These are phyloP conservation scores for Cladosporium cucumerinum DNA, from an alignment of 2,329 filamentous ascomycete genomes.

Conservation along the genomic window DNA sequence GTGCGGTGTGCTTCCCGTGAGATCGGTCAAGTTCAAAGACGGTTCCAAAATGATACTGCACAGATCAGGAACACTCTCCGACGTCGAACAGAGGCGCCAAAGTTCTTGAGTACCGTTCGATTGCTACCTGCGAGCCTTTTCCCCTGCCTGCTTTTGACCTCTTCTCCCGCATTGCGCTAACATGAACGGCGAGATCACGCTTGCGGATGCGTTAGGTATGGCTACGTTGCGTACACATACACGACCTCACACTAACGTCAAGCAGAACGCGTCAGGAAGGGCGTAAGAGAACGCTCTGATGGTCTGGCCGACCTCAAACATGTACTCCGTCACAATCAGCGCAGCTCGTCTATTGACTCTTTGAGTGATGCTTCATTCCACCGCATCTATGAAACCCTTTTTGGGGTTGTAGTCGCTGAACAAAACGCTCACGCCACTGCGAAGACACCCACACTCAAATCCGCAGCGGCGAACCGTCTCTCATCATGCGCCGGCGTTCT, in stretches of 20 bases:
- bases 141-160: background rate
- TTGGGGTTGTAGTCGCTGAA: constrained; percentile 65
- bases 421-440: constrained; percentile 61
- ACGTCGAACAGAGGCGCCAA: background rate
- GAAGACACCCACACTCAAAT: constrained; percentile 41
- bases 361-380: constrained; percentile 78
- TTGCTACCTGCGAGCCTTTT: background rate
- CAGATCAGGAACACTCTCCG: background rate
- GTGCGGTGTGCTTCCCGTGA: background rate
- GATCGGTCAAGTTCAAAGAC: background rate
- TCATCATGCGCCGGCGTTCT: constrained; percentile 68
- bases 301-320: constrained; percentile 56
- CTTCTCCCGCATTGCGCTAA: background rate
- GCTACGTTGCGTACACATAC: background rate
- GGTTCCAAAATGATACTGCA: background rate
- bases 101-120: background rate
- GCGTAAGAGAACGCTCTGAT: constrained; percentile 46
- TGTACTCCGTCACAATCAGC: constrained; percentile 54
- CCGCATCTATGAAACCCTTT: constrained; percentile 75
- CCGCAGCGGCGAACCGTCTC: constrained; percentile 53
- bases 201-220: constrained; percentile 20
- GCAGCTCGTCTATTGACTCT: constrained; percentile 38
- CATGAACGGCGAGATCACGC: constrained; percentile 6
- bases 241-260: background rate
- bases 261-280: constrained; percentile 41